Evolutionary conservation across 257 asterid genomes (phyloP).

Genomic region (Solanum pinnatisectum): DNA sequence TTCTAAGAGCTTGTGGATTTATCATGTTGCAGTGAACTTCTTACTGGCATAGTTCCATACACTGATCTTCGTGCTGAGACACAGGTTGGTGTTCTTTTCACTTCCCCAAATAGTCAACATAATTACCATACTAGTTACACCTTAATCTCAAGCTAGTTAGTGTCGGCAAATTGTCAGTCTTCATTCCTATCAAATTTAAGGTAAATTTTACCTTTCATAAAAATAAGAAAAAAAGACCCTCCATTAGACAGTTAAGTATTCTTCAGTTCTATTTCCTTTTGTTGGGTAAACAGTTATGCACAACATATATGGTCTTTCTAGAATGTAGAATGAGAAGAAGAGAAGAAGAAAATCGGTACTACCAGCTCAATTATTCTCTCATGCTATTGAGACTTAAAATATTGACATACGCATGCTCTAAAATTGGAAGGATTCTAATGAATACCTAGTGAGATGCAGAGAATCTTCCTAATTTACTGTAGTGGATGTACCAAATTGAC

Average conservation of each 20-base stretch:
- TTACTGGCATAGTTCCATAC: conserved; percentile 88
- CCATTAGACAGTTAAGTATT: neutral
- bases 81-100: conserved; percentile 37
- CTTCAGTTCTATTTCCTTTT: neutral
- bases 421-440: neutral
- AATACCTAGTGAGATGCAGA: neutral
- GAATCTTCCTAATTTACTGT: neutral
- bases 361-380: neutral
- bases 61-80: conserved; percentile 98
- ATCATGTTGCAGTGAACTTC: conserved; percentile 67
- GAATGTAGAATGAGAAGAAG: neutral
- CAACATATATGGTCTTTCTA: neutral
- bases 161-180: neutral
- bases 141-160: neutral
- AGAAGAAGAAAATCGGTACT: neutral
- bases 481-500: neutral
- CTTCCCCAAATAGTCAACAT: neutral
- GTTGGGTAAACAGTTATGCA: neutral
- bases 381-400: neutral
- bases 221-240: neutral
- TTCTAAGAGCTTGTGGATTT: neutral
- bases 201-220: neutral
- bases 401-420: neutral
- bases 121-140: neutral
- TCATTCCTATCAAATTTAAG: neutral